Percentiles rank a stretch among this genome's conserved stretches.
phyloP scores from a whole-genome alignment of 2,329 filamentous ascomycete species.

The Davidsoniella australis region DNA sequence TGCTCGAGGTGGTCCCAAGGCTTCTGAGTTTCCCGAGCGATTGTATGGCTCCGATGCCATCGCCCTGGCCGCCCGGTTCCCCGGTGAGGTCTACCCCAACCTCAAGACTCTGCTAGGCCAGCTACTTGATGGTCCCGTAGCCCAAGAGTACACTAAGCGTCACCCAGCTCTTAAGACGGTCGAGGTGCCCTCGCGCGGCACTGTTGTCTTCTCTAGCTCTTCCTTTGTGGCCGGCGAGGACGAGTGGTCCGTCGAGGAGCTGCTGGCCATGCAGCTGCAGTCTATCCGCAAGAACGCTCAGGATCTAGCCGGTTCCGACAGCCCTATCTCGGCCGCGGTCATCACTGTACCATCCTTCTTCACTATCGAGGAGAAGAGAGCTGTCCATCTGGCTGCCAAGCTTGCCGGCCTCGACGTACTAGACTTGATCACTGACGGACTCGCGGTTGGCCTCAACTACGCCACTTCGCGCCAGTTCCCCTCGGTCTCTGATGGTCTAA shows the following conservation, averaged over 20 bases:
- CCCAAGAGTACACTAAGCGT: slow-evolving; percentile 53
- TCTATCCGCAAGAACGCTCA: slow-evolving; percentile 84
- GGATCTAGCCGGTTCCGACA: slow-evolving; percentile 57
- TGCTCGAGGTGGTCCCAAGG: slow-evolving; percentile 45
- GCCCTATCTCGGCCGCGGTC: slow-evolving; percentile 61
- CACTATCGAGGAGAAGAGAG: slow-evolving; percentile 75
- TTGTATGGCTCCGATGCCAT: slow-evolving; percentile 85
- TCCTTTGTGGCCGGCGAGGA: slow-evolving; percentile 45
- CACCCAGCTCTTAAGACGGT: slow-evolving; percentile 56
- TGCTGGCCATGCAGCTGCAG: slow-evolving; percentile 90
- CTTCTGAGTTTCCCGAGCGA: slow-evolving; percentile 64
- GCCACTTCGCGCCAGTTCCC: slow-evolving; percentile 83
- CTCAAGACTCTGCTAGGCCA: slow-evolving; percentile 81
- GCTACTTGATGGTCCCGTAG: slow-evolving; percentile 38
- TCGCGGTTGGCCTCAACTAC: slow-evolving; percentile 90
- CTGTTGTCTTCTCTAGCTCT: slow-evolving; percentile 67
- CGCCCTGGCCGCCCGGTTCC: slow-evolving; percentile 72
- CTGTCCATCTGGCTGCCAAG: slow-evolving; percentile 67
- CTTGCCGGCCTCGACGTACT: slow-evolving; percentile 78
- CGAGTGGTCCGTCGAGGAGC: slow-evolving; percentile 69
- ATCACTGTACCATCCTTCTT: slow-evolving; percentile 85
- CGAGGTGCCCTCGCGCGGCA: slow-evolving; percentile 38
- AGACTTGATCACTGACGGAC: slow-evolving; percentile 69
- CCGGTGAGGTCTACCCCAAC: slow-evolving; percentile 86
- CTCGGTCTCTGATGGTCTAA: slow-evolving; percentile 61